phyloP scores from a whole-genome alignment of 2,329 filamentous ascomycete genomes.

The Claviceps spartinae region DNA sequence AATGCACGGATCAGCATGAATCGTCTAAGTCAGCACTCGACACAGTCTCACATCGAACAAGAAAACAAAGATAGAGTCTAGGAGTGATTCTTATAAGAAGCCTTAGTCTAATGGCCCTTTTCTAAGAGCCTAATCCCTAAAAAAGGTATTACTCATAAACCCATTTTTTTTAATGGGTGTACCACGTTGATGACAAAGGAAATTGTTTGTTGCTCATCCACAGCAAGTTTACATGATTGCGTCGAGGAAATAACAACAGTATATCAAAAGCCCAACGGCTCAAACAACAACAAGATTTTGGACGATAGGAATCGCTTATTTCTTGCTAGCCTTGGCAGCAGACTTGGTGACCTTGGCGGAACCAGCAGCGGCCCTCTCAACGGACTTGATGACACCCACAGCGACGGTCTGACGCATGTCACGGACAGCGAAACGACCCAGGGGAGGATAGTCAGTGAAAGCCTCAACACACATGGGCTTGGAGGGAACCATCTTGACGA shows the following conservation, averaged over 20 bases:
- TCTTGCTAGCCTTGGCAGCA: slow-evolving; percentile 62
- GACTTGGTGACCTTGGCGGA: slow-evolving; percentile 58
- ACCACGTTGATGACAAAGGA: slow-evolving; percentile 22
- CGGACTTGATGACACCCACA: slow-evolving; percentile 89
- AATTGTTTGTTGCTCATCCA: slow-evolving; percentile 27
- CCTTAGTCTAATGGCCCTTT: no score
- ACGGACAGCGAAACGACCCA: slow-evolving; percentile 99
- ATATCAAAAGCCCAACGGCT: slow-evolving; percentile 13
- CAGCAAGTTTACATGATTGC: slow-evolving; percentile 29
- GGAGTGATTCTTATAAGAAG: no score
- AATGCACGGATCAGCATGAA: no score
- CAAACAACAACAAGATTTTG: slow-evolving; percentile 13
- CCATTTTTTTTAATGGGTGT: slow-evolving; percentile 5
- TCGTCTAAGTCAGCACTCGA: no score
- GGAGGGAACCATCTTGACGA: slow-evolving; percentile 99
- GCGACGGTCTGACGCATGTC: slow-evolving; percentile 89
- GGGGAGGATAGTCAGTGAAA: slow-evolving; percentile 98
- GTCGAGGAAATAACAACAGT: slow-evolving; percentile 32
- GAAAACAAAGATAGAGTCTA: no score
- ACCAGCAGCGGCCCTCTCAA: slow-evolving; percentile 48
- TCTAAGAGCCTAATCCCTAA: no score
- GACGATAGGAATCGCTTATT: slow-evolving; percentile 36
- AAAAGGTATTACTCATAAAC: no score
- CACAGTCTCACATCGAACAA: no score
- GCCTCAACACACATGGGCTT: slow-evolving; percentile 99